Conservation (phyloP, 2,329 filamentous ascomycete species). For the Fusarium chlamydosporum region DNA sequence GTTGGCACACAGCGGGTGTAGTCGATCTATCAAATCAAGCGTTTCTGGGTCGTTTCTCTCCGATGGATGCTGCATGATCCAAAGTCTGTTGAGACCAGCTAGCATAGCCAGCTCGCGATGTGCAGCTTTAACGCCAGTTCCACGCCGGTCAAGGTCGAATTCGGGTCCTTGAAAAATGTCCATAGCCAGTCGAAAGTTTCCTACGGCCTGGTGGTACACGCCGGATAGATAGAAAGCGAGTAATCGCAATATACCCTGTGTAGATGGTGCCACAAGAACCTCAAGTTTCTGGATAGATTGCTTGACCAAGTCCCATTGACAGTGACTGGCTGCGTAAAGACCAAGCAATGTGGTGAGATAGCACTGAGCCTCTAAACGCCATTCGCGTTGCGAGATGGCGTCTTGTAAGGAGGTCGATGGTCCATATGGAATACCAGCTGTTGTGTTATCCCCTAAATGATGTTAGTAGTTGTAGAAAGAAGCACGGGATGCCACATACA, state of each 20-base stretch:
- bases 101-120: constrained; percentile 76
- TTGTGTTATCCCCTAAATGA: constrained; percentile 55
- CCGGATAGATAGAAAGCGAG: constrained; percentile 80
- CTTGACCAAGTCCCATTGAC: constrained; percentile 76
- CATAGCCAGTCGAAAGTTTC: constrained; percentile 78
- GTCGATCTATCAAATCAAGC: constrained; percentile 71
- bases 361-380: constrained; percentile 75
- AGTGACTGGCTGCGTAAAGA: constrained; percentile 77
- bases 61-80: constrained; percentile 76
- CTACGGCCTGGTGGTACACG: constrained; percentile 81
- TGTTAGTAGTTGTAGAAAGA: constrained; percentile 17
- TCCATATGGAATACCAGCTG: constrained; percentile 56
- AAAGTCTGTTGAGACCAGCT: constrained; percentile 76
- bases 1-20: constrained; percentile 76
- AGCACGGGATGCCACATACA: constrained; percentile 53
- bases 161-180: constrained; percentile 73
- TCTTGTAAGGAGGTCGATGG: constrained; percentile 68
- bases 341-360: constrained; percentile 80
- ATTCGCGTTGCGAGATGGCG: constrained; percentile 71
- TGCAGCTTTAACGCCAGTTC: constrained; percentile 62
- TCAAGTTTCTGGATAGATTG: constrained; percentile 69
- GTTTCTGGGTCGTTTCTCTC: constrained; percentile 72
- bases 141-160: constrained; percentile 63
- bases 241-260: constrained; percentile 59
- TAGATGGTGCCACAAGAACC: constrained; percentile 58